A percentile compares a stretch with the other conserved stretches of the same genome.
Evolutionary conservation across 345 rosid species (phyloP).

Genomic region (Syzygium aqueum): DNA sequence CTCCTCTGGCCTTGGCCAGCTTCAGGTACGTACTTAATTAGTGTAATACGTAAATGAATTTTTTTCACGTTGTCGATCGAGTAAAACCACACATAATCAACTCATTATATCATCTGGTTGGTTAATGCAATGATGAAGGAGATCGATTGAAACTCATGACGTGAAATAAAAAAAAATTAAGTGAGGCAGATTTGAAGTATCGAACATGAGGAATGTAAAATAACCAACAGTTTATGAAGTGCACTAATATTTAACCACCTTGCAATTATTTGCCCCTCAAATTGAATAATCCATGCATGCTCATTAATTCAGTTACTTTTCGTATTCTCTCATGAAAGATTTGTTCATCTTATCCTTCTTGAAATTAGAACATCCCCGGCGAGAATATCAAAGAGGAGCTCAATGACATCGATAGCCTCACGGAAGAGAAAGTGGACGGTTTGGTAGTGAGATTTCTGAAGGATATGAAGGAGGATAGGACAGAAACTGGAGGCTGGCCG

Average conservation of each 20-base stretch:
- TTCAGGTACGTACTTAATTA: background rate
- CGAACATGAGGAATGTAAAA: background rate
- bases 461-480: conserved; percentile 5
- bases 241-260: no score
- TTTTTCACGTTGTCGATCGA: no score
- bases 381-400: conserved; percentile 1
- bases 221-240: background rate
- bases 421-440: conserved; percentile 5
- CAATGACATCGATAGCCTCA: background rate
- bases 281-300: no score
- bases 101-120: background rate
- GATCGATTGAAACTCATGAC: background rate
- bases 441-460: conserved; percentile 3
- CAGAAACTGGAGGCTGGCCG: background rate
- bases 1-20: conserved; percentile 7
- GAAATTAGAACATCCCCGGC: background rate
- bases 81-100: no score
- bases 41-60: no score
- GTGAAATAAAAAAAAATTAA: background rate
- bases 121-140: background rate
- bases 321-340: no score
- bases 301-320: no score
- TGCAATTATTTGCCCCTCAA: no score
- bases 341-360: background rate
- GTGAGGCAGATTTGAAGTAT: background rate